Percentiles rank a stretch among this genome's conserved stretches.
Conservation (phyloP, 805 yeast species). For the Tetrapisispora iriomotensis region DNA sequence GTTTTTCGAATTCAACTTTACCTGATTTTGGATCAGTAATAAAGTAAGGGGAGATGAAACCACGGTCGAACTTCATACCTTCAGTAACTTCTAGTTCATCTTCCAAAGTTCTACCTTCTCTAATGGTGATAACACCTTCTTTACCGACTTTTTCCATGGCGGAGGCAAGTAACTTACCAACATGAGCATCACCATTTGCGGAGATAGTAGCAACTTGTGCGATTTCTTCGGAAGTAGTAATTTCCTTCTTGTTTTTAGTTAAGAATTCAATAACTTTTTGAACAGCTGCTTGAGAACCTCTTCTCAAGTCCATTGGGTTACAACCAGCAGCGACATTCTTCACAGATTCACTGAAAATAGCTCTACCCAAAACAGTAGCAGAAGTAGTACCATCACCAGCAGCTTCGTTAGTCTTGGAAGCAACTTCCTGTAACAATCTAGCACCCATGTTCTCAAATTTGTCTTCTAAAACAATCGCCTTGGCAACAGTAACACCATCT, state of each 20-base stretch:
- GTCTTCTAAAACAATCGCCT: slow-evolving; percentile 70
- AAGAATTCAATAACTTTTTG: slow-evolving; percentile 82
- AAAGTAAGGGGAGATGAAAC: slow-evolving; percentile 93
- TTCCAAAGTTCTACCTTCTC: slow-evolving; percentile 93
- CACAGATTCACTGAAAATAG: slow-evolving; percentile 89
- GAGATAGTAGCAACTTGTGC: slow-evolving; percentile 98
- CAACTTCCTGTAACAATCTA: slow-evolving; percentile 89
- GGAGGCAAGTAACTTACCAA: slow-evolving; percentile 80
- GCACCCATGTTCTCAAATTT: slow-evolving; percentile 96
- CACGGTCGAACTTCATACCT: slow-evolving; percentile 98
- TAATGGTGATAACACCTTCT: slow-evolving; percentile 97
- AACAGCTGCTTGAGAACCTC: slow-evolving; percentile 95
- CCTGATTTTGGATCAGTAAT: slow-evolving; percentile 87
- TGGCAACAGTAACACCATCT: slow-evolving; percentile 97
- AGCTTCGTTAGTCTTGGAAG: slow-evolving; percentile 90
- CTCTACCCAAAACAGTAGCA: slow-evolving; percentile 92
- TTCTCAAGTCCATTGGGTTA: slow-evolving; percentile 96
- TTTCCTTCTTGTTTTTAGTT: slow-evolving; percentile 79
- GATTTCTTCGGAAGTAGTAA: slow-evolving; percentile 88
- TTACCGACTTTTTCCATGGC: slow-evolving; percentile 99
- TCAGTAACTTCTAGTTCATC: slow-evolving; percentile 95
- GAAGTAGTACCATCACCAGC: slow-evolving; percentile 99
- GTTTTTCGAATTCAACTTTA: slow-evolving; percentile 92
- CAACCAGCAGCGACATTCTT: slow-evolving; percentile 98
- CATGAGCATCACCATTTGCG: slow-evolving; percentile 91